Evolutionary conservation across 805 yeast genomes (phyloP), one percentile per base, ranked within the genome.

Genomic region (Myxozyma sirexii): DNA sequence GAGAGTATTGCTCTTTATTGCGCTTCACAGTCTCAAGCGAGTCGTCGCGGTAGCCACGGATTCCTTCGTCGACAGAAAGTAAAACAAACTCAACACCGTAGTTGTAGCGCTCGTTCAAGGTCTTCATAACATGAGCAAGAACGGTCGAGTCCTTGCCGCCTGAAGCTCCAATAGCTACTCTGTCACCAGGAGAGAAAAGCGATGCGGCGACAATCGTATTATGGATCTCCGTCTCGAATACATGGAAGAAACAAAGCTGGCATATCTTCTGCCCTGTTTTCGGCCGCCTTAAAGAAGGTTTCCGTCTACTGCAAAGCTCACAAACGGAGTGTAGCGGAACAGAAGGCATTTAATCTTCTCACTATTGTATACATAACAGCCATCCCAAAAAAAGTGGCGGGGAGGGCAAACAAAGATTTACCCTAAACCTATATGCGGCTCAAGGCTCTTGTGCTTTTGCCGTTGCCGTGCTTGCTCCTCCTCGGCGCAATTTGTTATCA

Each of bases 121-220:
- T 82, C 70, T 91, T 94, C 73, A 94, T 74, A 1, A 94, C 83
- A 47, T 92, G 84, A 0, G 98, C 99, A 31, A 94, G 76, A 0
- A 94, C 99, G 0, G 99, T 94, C 3, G 97, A 90, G 72, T 94
- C 99, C 69, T 94, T 94, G 54, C 99, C 99, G 26, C 99, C 99
- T 0, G 97, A 90, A 0, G 99, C 99, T 17, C 99, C 99, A 24
- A 94, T 92, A 17, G 98, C 99, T 1, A 94, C 92, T 27, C 77
- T 81, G 70, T 94, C 99, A 15, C 98, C 98, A 0, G 76, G 79
- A 24, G 83, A 72, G 69, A 94, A 94, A 49, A 94, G 79, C 0
- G 83, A 77, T 55, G 87, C 86, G 37, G 82, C 77, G 13, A 80
- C 77, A 47, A 94, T 93, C 1, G 99, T 93, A 68, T 90, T 82